Percentiles rank a stretch among this genome's conserved stretches.
These are phyloP conservation scores for Hypericum androsaemum DNA, from an alignment of 345 rosid species.

Conservation along the genomic window DNA sequence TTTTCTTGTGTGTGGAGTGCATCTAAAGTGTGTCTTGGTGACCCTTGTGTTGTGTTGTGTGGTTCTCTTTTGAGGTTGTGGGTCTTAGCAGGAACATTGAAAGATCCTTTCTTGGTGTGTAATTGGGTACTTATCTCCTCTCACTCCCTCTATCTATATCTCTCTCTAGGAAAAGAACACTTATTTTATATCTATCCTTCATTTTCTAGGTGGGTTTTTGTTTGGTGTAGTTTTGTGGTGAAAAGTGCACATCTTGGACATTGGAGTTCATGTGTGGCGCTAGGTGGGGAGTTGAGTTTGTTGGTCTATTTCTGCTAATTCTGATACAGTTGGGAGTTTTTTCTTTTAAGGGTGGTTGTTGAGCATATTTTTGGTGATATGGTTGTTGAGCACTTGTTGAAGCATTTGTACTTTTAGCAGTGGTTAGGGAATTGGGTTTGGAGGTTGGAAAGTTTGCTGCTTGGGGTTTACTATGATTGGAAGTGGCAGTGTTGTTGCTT, in stretches of 20 bases:
- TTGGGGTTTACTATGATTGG: slow-evolving; percentile 9
- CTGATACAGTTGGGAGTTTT: slow-evolving; percentile 1
- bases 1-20: slow-evolving; percentile 16
- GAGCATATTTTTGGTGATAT: slow-evolving; percentile 6
- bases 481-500: slow-evolving; percentile 12
- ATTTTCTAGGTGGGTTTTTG: slow-evolving; percentile 9
- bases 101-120: slow-evolving; percentile 40
- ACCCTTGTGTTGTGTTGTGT: slow-evolving; percentile 32
- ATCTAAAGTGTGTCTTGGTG: slow-evolving; percentile 2
- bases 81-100: slow-evolving; percentile 28
- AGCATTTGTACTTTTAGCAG: slow-evolving; percentile 10
- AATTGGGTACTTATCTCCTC: slow-evolving; percentile 20
- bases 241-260: slow-evolving; percentile 10
- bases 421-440: slow-evolving; percentile 17
- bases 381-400: slow-evolving; percentile 9
- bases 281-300: neutral
- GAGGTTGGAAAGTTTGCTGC: slow-evolving; percentile 3
- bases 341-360: slow-evolving; percentile 1
- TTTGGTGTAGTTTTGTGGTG: slow-evolving; percentile 16
- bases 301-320: slow-evolving; percentile 1
- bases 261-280: neutral
- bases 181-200: neutral
- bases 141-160: neutral
- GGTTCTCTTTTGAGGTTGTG: slow-evolving; percentile 55
- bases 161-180: neutral